Base-by-base conservation (phyloP, 2,329 filamentous ascomycete genomes). In the Talaromyces sp. region DNA sequence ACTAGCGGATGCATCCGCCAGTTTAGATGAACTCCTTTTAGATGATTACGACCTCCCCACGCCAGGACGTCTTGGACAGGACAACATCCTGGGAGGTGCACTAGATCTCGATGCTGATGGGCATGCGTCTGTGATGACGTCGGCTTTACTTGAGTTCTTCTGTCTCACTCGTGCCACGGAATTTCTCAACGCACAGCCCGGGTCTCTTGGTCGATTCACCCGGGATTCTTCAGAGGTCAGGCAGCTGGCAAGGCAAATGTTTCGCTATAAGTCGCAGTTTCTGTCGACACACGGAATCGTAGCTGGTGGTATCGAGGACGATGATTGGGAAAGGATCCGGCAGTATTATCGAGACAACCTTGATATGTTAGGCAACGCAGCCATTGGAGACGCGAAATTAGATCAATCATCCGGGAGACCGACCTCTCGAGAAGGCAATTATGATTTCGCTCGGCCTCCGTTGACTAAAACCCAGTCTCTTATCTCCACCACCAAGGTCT, bases 141-240 rank as follows among this genome's bases (percentile, higher is more conserved):
- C 76, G 14, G 76, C 79, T 1, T 67, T 81, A 14, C 70, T 81
- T 4, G 79, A 80, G 61, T 80, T 79, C 62, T 80, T 77, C 64
- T 80, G 77, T 56, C 67, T 76, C 14, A 77, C 68, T 39, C 74
- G 75, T 60, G 79, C 79, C n/a, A 74, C 75, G 23, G 79, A 80
- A 48, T 72, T 79, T 55, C 71, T 81, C 40, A 81, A 80, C 68
- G 70, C 71, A 9, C 72, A 77, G 37, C 63, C 70, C 31, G 74
- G 75, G 37, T 74, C 71, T 14, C 67, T 67, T 23, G 69, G 68
- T 58, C 68, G 64, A 18, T 80, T 73, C 68, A 77, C 74, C 28
- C 76, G 74, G 8, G 71, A 79, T 7, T 79, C 76, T 7, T 74
- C 77, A 3, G 78, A 80, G 64, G 76, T 73, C 11, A 73, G 75